Evolutionary conservation across 192 early-diverging fungal genomes (phyloP), one percentile per base, ranked within the genome.

Genomic region (Rhizophagus clarus): DNA sequence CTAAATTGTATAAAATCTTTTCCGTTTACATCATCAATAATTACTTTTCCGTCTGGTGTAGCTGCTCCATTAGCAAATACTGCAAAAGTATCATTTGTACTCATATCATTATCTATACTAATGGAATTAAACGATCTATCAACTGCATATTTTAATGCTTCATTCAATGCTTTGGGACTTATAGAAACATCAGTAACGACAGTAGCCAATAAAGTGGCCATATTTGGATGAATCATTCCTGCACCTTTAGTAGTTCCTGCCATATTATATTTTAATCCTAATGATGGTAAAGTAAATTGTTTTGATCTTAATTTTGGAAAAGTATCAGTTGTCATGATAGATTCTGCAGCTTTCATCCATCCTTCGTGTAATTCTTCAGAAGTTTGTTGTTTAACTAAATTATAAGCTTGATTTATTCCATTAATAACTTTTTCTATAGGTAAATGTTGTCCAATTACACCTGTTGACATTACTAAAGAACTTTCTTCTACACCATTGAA

Each of bases 161-260:
- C 81, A 61, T 93, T 89, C 37, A 98, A 87, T 47, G 90, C 85
- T n/a, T 76, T 61, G 31, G 91, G 87, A 3, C 88, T 81, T 10
- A 99, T 85, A 14, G 88, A 79, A 9, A 90, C 88, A 84, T 99
- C 97, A 1, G 97, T 99, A 67, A 95, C 95, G 15, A 98, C 86
- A 20, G 92, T 91, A 10, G 92, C 92, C 47, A 99, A 88, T 80
- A 99, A 85, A 9, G 97, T 99, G 17, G 97, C 97, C 97, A 99
- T 99, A 85, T 98, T 96, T 14, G 97, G 97, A 82, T 99, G 97
- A 73, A 99, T 97, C 97, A 97, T 97, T 12, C 97, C 97, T 6
- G 97, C 97, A 47, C 97, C 97, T 87, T 99, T 99, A 26, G 92
- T 91, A 84, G 97, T 96, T 22, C 97, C 97, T 0, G 97, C 96